Evolutionary conservation across 805 yeast species (phyloP).

Genomic region (Candida jianshihensis): DNA sequence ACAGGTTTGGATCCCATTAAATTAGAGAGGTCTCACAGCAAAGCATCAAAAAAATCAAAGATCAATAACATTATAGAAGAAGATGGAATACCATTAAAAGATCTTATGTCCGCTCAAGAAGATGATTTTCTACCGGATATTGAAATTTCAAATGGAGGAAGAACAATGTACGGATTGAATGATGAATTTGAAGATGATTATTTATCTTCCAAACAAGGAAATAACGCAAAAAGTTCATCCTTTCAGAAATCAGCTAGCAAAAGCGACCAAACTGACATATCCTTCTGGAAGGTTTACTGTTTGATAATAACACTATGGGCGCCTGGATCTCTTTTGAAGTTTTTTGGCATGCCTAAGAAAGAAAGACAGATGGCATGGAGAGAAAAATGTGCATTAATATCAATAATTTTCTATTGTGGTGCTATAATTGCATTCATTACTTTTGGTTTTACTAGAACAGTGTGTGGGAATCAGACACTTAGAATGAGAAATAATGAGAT

Average conservation of each 20-base stretch:
- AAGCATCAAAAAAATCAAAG: slow-evolving; percentile 9
- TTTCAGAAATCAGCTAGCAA: too few relatives aligned
- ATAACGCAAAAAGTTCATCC: too few relatives aligned
- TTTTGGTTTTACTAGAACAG: slow-evolving; percentile 83
- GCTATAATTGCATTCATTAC: slow-evolving; percentile 79
- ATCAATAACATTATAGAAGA: slow-evolving; percentile 6
- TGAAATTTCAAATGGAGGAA: slow-evolving; percentile 26
- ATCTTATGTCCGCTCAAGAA: slow-evolving; percentile 3
- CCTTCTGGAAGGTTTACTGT: slow-evolving; percentile 80
- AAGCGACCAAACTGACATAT: slow-evolving; percentile 16
- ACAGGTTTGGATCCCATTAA: slow-evolving; percentile 62
- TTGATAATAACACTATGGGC: slow-evolving; percentile 85
- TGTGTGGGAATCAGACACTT: slow-evolving; percentile 44
- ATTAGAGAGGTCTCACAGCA: slow-evolving; percentile 10
- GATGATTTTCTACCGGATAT: background rate
- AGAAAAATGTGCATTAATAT: slow-evolving; percentile 81
- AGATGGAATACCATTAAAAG: slow-evolving; percentile 16
- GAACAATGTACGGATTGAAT: slow-evolving; percentile 52
- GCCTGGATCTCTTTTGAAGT: slow-evolving; percentile 61
- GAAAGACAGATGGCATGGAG: slow-evolving; percentile 96
- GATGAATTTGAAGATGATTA: slow-evolving; percentile 40
- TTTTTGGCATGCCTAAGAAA: slow-evolving; percentile 72
- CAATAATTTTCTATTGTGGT: slow-evolving; percentile 68
- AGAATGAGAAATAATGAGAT: slow-evolving; percentile 61
- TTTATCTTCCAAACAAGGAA: slow-evolving; percentile 3